Percentiles rank a stretch among this genome's conserved stretches.
Conservation (phyloP, 2,329 filamentous ascomycete genomes). For the Epichloe elymi region DNA sequence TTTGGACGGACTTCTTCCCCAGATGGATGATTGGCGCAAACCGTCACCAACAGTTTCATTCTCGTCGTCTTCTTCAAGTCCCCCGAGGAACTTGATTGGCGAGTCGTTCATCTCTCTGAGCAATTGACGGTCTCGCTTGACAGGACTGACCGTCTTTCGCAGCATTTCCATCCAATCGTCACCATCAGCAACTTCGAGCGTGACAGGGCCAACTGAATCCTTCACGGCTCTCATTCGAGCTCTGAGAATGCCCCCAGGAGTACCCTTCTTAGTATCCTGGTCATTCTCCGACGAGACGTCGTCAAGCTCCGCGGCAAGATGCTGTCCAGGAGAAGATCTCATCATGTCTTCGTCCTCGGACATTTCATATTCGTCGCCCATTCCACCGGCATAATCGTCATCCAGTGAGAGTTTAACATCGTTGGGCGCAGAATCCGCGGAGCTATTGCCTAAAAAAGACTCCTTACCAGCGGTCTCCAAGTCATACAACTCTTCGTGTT, state of each 20-base stretch:
- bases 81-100: constrained; percentile 16
- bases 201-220: constrained; percentile 43
- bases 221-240: constrained; percentile 52
- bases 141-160: constrained; percentile 83
- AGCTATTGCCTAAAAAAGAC: constrained; percentile 92
- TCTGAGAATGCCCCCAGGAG: constrained; percentile 48
- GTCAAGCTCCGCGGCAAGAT: constrained; percentile 64
- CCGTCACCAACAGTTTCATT: constrained; percentile 33
- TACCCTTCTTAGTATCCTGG: constrained; percentile 29
- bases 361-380: constrained; percentile 67
- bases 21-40: constrained; percentile 27
- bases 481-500: constrained; percentile 39
- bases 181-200: constrained; percentile 49
- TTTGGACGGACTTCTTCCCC: constrained; percentile 20
- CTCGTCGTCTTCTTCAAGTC: constrained; percentile 15
- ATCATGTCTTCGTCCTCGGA: constrained; percentile 60
- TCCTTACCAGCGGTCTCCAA: constrained; percentile 42
- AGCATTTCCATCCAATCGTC: constrained; percentile 92
- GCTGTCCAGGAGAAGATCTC: constrained; percentile 61
- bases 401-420: constrained; percentile 46
- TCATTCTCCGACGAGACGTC: constrained; percentile 43
- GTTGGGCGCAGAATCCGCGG: constrained; percentile 64
- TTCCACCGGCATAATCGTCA: constrained; percentile 40
- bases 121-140: constrained; percentile 78
- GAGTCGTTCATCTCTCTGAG: constrained; percentile 48